Evolutionary conservation across 2,329 filamentous ascomycete species (phyloP), one percentile per base, ranked within the genome.

Genomic region (Lachnum nothofagi): DNA sequence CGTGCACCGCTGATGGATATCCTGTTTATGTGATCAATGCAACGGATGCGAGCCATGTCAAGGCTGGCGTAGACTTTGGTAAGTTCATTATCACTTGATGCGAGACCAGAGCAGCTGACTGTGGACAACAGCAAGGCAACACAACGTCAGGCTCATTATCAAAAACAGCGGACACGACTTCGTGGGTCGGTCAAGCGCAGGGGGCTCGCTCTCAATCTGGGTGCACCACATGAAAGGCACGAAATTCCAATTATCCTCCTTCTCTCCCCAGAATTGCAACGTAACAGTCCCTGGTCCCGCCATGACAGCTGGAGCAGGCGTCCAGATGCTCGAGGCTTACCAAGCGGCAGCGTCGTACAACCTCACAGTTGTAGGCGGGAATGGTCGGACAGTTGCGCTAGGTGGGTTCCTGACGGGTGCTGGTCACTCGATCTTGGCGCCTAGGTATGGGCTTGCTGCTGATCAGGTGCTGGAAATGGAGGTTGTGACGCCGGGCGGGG

Each of bases 361-460:
- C 40, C 63, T 76, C 12, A 68, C 70, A 2, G 64, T 81, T 4
- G 75, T 83, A 0, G 77, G 75, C 0, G 80, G 80, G 2, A 70
- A 71, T 4, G 73, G 72, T 38, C 72, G 72, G 38, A 74, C 73
- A 0, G 80, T 85, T 3, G 75, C 77, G 0, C 68, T 80, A 0
- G 80, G 79, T 5, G 82, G 81, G 0, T 85, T 79, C 40, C 68
- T 74, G 2, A 77, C 79, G n/a, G 80, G 79, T 0, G 81, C 77
- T 1, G 82, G 82, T 0, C 81, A 85, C 60, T 75, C 72, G 0
- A 61, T 76, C 0, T 65, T 83, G 1, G 63, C 68, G 0, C 72
- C 77, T 0, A 67, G 64, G 1, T 75, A 75, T 51, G 82, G 82
- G 0, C 65, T 86, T 9, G 80, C 68, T 2, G 78, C 75, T 0